Evolutionary conservation across 2,329 filamentous ascomycete species (phyloP).

Genomic region (Trichoderma sp.): DNA sequence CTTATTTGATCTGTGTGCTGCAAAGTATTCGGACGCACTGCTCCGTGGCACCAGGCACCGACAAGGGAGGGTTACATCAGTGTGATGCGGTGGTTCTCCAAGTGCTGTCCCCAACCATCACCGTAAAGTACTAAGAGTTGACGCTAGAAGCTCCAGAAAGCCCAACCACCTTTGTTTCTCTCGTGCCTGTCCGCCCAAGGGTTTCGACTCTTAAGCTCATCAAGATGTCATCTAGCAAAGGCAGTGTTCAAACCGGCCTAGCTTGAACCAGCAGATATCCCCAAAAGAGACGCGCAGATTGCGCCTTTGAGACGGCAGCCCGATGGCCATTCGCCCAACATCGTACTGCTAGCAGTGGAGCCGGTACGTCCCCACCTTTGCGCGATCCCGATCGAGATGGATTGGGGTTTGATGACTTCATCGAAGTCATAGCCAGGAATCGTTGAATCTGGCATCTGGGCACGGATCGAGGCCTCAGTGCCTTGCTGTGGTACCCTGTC

Average conservation of each 20-base stretch:
- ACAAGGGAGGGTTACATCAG: slow-evolving; percentile 16
- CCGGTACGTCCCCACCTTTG: not conserved
- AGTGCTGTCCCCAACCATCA: not conserved
- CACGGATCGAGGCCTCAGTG: slow-evolving; percentile 6
- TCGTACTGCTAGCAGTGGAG: not conserved
- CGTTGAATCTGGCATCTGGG: slow-evolving; percentile 16
- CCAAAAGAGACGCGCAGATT: not conserved
- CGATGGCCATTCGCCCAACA: not conserved
- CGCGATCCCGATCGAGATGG: slow-evolving; percentile 17
- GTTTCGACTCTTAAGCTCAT: not conserved
- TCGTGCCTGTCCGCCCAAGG: not conserved
- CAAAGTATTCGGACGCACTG: not conserved
- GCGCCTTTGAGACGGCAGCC: slow-evolving; percentile 13
- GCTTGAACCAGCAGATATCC: not conserved
- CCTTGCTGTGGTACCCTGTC: slow-evolving; percentile 5
- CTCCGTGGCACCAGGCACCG: slow-evolving; percentile 14
- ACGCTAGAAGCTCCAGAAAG: not conserved
- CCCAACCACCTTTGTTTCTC: not conserved
- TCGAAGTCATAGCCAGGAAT: slow-evolving; percentile 1
- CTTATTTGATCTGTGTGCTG: not conserved
- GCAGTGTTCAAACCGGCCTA: not conserved
- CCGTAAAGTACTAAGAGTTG: not conserved
- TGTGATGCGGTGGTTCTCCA: slow-evolving; percentile 8
- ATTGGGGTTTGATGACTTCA: slow-evolving; percentile 16
- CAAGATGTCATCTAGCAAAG: not conserved